phyloP scores from a whole-genome alignment of 2,329 filamentous ascomycete species.

The Pseudopyrenochaeta lycopersici region DNA sequence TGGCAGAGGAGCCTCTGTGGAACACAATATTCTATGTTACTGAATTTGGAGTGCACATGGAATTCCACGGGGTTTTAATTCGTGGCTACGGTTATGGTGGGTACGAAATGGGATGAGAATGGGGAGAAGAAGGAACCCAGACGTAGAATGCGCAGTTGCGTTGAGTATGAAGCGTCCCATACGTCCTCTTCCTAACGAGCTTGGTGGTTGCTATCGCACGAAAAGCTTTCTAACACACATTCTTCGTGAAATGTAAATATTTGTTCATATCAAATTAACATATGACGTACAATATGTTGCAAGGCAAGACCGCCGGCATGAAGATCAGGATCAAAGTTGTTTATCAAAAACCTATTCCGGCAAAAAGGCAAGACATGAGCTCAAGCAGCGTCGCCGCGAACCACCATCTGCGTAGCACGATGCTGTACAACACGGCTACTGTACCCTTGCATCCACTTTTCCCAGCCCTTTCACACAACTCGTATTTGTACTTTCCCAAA shows the following conservation, averaged over 20 bases:
- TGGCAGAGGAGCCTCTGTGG: conserved; percentile 36
- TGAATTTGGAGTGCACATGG: conserved; percentile 38
- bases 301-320: not conserved
- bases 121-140: conserved; percentile 13
- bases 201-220: too few species aligned
- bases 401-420: not conserved
- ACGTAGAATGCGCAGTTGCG: conserved; percentile 23
- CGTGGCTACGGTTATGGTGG: conserved; percentile 36
- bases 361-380: too few species aligned
- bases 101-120: conserved; percentile 40
- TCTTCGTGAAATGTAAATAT: too few species aligned
- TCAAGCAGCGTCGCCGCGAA: not conserved
- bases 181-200: not conserved
- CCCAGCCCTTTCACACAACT: not conserved
- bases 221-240: too few species aligned
- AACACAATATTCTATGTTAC: conserved; percentile 31
- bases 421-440: not conserved
- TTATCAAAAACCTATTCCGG: too few species aligned
- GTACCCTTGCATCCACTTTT: not conserved
- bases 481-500: conserved; percentile 2
- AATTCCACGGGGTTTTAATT: conserved; percentile 43
- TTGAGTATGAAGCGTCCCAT: not conserved
- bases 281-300: not conserved
- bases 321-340: too few species aligned
- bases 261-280: too few species aligned